These are phyloP conservation scores for Trichothecium sympodiale DNA, from an alignment of 2,329 filamentous ascomycete species.

Conservation along the genomic window DNA sequence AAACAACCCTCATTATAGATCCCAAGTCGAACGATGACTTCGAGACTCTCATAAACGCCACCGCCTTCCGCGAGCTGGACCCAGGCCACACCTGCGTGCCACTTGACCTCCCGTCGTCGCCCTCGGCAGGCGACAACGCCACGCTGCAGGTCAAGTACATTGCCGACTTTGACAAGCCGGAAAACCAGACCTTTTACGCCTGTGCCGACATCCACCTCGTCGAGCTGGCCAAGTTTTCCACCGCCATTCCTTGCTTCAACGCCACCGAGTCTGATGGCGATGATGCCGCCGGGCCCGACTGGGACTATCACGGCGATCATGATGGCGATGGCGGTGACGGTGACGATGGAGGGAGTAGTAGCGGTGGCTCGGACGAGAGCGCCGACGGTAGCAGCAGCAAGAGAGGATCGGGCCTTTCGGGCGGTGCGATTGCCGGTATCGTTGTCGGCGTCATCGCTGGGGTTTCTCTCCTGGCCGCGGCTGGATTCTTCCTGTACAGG, in stretches of 20 bases:
- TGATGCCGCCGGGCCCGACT: slow-evolving; percentile 6
- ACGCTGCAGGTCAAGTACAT: slow-evolving; percentile 38
- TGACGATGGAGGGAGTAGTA: slow-evolving; percentile 10
- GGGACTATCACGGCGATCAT: slow-evolving; percentile 5
- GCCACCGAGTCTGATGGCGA: slow-evolving; percentile 20
- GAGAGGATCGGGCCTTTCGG: slow-evolving; percentile 35
- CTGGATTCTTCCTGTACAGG: slow-evolving; percentile 44
- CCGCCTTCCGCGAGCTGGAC: slow-evolving; percentile 25
- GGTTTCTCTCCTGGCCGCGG: slow-evolving; percentile 45
- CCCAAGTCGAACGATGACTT: slow-evolving; percentile 28
- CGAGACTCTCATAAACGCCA: slow-evolving; percentile 22
- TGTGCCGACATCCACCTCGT: slow-evolving; percentile 37
- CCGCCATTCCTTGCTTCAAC: slow-evolving; percentile 31
- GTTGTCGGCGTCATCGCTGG: slow-evolving; percentile 59
- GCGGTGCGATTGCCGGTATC: slow-evolving; percentile 64
- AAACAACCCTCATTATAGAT: too few relatives aligned
- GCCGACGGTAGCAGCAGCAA: slow-evolving; percentile 11
- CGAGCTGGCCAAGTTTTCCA: slow-evolving; percentile 19
- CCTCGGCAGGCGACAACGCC: slow-evolving; percentile 30
- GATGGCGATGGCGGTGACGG: slow-evolving; percentile 7
- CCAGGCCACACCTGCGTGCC: slow-evolving; percentile 34
- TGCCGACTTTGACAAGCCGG: slow-evolving; percentile 28
- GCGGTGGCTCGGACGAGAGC: slow-evolving; percentile 6
- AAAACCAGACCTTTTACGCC: slow-evolving; percentile 35
- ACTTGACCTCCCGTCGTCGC: slow-evolving; percentile 20